A percentile compares a stretch with the other conserved stretches of the same genome.
phyloP scores from a whole-genome alignment of 2,329 filamentous ascomycete species.

The Coniella lustricola region DNA sequence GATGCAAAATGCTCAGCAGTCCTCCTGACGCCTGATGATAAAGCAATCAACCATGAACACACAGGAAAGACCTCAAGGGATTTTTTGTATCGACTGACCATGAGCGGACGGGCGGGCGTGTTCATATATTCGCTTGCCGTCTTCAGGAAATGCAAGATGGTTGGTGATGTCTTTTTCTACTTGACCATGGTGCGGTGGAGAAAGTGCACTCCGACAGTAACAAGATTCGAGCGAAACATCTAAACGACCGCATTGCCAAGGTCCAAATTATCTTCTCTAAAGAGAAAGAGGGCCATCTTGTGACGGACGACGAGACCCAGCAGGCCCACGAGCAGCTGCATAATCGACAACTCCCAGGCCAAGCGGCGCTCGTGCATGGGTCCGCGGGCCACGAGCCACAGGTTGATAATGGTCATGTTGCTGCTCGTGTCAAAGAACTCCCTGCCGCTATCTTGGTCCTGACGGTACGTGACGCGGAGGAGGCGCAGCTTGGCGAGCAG shows the following conservation, averaged over 20 bases:
- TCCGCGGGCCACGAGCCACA: slow-evolving; percentile 94
- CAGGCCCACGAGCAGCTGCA: slow-evolving; percentile 73
- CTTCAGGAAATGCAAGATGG: no score
- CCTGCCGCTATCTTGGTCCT: slow-evolving; percentile 29
- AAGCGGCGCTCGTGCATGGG: slow-evolving; percentile 82
- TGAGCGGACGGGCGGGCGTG: no score
- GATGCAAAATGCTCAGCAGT: no score
- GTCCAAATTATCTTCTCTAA: slow-evolving; percentile 77
- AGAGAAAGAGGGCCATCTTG: slow-evolving; percentile 77
- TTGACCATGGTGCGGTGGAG: no score
- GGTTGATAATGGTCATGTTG: slow-evolving; percentile 89
- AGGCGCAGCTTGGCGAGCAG: slow-evolving; percentile 63
- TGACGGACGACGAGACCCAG: slow-evolving; percentile 81
- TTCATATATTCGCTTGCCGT: no score
- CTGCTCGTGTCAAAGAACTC: slow-evolving; percentile 71
- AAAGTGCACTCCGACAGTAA: no score
- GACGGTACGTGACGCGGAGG: slow-evolving; percentile 59
- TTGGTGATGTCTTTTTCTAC: no score
- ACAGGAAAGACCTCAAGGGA: no score
- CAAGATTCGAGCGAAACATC: no score
- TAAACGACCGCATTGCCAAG: background rate
- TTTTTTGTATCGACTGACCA: no score
- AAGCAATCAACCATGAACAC: no score
- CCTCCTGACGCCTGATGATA: no score
- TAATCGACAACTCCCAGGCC: slow-evolving; percentile 68